phyloP scores from a whole-genome alignment of 495 filamentous ascomycete genomes.

The Penicillium psychrofluorescens region DNA sequence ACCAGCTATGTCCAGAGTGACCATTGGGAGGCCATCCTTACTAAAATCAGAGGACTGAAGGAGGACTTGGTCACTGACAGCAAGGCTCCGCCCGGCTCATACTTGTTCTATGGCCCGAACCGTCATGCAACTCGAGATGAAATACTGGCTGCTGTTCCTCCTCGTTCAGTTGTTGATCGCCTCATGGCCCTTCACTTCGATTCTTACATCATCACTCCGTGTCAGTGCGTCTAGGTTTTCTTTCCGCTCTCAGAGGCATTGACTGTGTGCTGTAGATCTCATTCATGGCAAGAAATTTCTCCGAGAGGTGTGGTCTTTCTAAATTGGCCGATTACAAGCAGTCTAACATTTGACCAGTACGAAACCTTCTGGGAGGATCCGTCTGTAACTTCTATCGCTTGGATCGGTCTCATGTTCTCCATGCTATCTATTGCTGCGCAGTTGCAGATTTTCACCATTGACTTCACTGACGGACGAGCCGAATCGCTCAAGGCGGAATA shows the following conservation, averaged over 20 bases:
- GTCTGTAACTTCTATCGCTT: constrained; percentile 8
- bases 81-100: constrained; percentile 9
- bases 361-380: constrained; percentile 26
- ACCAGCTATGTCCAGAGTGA: constrained; percentile 7
- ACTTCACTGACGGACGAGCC: not conserved
- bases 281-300: constrained; percentile 17
- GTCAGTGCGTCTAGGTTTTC: not conserved
- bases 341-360: constrained; percentile 12
- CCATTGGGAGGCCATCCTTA: constrained; percentile 8
- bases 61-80: constrained; percentile 7
- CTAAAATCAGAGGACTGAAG: constrained; percentile 4
- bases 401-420: constrained; percentile 25
- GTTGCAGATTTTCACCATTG: no score
- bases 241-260: not conserved
- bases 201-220: constrained; percentile 1
- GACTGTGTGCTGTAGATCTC: constrained; percentile 2
- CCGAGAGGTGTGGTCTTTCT: constrained; percentile 8
- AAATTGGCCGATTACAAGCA: not conserved
- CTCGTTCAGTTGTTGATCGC: constrained; percentile 22
- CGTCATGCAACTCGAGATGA: constrained; percentile 13
- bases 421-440: constrained; percentile 16
- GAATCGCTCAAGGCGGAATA: constrained; percentile 3
- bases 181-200: constrained; percentile 7
- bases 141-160: constrained; percentile 23
- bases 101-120: constrained; percentile 23